A percentile compares a stretch with the other conserved stretches of the same genome.
phyloP scores from a whole-genome alignment of 768 basidiomycete species.

The Collybia nuda region DNA sequence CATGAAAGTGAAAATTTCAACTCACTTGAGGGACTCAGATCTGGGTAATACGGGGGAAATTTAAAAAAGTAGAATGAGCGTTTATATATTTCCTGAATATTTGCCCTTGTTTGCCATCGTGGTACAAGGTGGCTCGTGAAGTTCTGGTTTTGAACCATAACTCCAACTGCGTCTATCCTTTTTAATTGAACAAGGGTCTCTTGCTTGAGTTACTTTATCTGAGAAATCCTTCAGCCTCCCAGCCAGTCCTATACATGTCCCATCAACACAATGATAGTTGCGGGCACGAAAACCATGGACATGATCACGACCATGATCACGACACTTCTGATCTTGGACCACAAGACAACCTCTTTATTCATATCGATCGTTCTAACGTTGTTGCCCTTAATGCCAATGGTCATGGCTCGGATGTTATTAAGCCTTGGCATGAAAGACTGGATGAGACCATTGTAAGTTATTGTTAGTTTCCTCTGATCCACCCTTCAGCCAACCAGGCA shows the following conservation, averaged over 20 bases:
- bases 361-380: constrained; percentile 81
- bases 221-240: no score
- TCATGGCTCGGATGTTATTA: constrained; percentile 62
- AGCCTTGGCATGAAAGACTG: constrained; percentile 81
- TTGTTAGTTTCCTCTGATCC: neutral
- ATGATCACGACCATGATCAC: constrained; percentile 59
- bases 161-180: neutral
- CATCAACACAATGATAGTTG: constrained; percentile 60
- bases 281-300: constrained; percentile 52
- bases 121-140: neutral
- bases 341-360: constrained; percentile 68
- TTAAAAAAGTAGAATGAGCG: neutral
- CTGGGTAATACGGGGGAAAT: neutral
- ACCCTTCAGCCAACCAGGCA: constrained; percentile 1
- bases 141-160: neutral
- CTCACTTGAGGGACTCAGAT: constrained; percentile 14
- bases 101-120: constrained; percentile 9
- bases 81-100: constrained; percentile 1
- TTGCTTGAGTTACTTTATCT: neutral
- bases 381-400: constrained; percentile 70
- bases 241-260: constrained; percentile 34
- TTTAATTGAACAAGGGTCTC: neutral
- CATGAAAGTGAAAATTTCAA: constrained; percentile 13
- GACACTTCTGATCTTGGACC: constrained; percentile 53
- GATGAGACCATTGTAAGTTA: constrained; percentile 66